Evolutionary conservation across 768 basidiomycete genomes (phyloP).

Genomic region (Naematelia aurantialba): DNA sequence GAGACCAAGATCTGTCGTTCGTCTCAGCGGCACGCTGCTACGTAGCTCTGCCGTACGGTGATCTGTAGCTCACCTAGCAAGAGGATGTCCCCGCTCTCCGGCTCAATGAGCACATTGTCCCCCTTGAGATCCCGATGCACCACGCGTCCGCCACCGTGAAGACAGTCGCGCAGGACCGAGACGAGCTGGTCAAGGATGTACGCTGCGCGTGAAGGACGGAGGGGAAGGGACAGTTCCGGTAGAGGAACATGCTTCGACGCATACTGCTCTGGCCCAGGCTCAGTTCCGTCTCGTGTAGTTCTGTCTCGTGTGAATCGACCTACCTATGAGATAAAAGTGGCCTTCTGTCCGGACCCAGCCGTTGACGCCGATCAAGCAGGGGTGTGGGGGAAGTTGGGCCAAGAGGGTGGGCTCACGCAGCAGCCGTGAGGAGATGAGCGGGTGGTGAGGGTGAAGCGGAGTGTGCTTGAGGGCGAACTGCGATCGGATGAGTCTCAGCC

Average conservation of each 20-base stretch:
- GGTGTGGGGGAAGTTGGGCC: constrained; percentile 52
- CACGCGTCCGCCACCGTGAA: constrained; percentile 49
- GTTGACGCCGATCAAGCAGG: constrained; percentile 52
- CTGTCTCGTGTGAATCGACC: constrained; percentile 7
- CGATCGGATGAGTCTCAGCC: background rate
- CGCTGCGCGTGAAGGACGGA: constrained; percentile 35
- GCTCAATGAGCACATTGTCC: constrained; percentile 45
- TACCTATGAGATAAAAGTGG: constrained; percentile 54
- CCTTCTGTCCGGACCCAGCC: constrained; percentile 52
- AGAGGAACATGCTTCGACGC: constrained; percentile 50
- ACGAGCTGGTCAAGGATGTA: constrained; percentile 52
- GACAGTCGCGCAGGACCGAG: constrained; percentile 47
- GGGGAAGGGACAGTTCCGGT: constrained; percentile 23
- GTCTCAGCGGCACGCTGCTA: background rate
- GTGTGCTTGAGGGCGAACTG: constrained; percentile 55
- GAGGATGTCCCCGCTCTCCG: constrained; percentile 48
- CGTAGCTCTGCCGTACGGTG: background rate
- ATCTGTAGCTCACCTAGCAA: constrained; percentile 46
- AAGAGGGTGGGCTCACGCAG: constrained; percentile 53
- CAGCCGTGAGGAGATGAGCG: constrained; percentile 52
- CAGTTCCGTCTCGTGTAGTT: background rate
- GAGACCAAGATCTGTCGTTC: constrained; percentile 51
- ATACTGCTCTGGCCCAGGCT: constrained; percentile 34
- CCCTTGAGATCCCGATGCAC: constrained; percentile 51
- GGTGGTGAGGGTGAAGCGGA: constrained; percentile 53